A percentile compares a stretch with the other conserved stretches of the same genome.
Conservation (phyloP, 768 basidiomycete species). For the Tremella fuciformis region DNA sequence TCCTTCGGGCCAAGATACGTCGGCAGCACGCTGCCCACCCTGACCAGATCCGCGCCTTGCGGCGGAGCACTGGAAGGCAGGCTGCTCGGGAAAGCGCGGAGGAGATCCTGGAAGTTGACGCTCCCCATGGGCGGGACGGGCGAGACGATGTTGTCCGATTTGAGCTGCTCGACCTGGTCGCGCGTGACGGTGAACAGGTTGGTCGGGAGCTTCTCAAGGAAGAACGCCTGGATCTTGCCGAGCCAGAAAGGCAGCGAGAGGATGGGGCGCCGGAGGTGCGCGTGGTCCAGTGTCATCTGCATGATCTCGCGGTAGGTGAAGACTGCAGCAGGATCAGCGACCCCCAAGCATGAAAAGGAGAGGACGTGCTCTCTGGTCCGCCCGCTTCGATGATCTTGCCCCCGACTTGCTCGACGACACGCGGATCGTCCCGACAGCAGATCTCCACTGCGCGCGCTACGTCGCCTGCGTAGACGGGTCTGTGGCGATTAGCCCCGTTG, state of each 20-base stretch:
- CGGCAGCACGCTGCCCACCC: conserved; percentile 61
- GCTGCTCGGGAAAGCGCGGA: conserved; percentile 41
- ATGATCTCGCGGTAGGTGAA: conserved; percentile 68
- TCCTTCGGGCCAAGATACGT: conserved; percentile 54
- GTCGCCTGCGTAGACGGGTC: conserved; percentile 69
- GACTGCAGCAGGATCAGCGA: conserved; percentile 53
- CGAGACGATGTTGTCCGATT: conserved; percentile 58
- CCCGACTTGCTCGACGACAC: conserved; percentile 51
- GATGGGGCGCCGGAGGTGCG: conserved; percentile 59
- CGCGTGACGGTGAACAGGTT: conserved; percentile 69
- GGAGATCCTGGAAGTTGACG: conserved; percentile 43
- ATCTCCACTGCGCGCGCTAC: conserved; percentile 64
- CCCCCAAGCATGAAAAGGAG: conserved; percentile 15
- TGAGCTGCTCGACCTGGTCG: conserved; percentile 66
- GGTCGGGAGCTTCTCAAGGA: conserved; percentile 64
- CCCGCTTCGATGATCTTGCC: conserved; percentile 58
- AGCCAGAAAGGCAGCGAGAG: conserved; percentile 64
- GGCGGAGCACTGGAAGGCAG: conserved; percentile 42
- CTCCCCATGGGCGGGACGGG: conserved; percentile 38
- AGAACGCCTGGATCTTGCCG: conserved; percentile 64
- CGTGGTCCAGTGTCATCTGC: conserved; percentile 62
- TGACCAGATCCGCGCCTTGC: conserved; percentile 54
- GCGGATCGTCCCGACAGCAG: conserved; percentile 57
- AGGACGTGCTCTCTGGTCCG: conserved; percentile 58
- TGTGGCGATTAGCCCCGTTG: background rate